Conservation (phyloP, 768 basidiomycete species). For the Boletus sp. region DNA sequence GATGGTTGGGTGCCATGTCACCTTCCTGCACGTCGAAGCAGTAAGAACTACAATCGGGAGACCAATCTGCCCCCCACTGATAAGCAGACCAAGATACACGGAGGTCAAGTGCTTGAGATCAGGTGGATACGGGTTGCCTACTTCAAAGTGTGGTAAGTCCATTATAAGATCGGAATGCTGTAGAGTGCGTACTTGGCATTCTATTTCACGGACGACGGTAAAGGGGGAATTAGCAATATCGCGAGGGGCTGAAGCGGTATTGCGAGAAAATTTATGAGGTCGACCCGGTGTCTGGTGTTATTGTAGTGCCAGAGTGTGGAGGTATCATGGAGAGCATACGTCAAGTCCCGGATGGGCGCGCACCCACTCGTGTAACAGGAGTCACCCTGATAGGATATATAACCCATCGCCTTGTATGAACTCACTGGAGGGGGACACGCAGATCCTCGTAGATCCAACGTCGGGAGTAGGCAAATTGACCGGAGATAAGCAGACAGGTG, state of each 20-base stretch:
- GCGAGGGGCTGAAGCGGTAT: neutral
- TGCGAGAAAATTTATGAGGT: neutral
- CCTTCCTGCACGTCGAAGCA: slow-evolving; percentile 41
- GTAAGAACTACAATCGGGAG: slow-evolving; percentile 49
- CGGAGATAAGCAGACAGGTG: slow-evolving; percentile 8
- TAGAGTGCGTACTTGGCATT: slow-evolving; percentile 18
- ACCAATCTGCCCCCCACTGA: slow-evolving; percentile 52
- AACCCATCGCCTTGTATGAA: slow-evolving; percentile 3
- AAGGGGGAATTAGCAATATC: neutral
- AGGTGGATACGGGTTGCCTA: slow-evolving; percentile 11
- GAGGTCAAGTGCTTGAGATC: slow-evolving; percentile 33
- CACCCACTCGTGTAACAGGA: slow-evolving; percentile 5
- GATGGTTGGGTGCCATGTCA: slow-evolving; percentile 49
- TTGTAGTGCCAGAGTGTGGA: neutral
- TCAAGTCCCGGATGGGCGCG: neutral
- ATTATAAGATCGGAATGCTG: neutral
- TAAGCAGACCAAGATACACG: slow-evolving; percentile 46
- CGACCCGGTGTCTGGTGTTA: slow-evolving; percentile 7
- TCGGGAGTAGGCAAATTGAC: neutral
- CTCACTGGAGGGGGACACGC: slow-evolving; percentile 8
- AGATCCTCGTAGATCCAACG: slow-evolving; percentile 19
- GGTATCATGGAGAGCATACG: slow-evolving; percentile 10
- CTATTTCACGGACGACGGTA: neutral
- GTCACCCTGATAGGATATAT: slow-evolving; percentile 29
- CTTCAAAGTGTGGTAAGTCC: neutral